Evolutionary conservation across 306 rosid species (phyloP).

Genomic region (Lathyrus aphaca): DNA sequence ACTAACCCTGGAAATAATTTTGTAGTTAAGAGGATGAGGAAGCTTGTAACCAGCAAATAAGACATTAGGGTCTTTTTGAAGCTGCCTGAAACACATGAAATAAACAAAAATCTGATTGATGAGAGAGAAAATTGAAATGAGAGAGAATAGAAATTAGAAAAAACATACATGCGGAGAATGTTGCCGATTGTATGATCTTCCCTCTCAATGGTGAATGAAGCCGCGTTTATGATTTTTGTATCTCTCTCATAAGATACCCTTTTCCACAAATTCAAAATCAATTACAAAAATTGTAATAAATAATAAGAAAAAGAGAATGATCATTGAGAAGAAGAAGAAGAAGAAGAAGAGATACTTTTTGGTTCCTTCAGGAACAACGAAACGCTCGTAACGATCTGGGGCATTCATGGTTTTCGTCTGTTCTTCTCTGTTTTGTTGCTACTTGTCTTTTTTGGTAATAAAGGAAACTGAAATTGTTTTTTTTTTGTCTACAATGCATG

Average conservation of each 20-base stretch:
- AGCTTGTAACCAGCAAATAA: no score
- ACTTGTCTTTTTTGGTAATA: no score
- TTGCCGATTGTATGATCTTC: constrained; percentile 90
- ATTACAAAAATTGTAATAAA: background rate
- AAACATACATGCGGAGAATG: constrained; percentile 59
- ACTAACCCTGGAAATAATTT: no score
- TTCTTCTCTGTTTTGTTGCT: background rate
- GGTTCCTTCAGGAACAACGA: no score
- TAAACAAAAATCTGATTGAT: background rate
- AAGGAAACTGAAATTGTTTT: no score
- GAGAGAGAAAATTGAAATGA: background rate
- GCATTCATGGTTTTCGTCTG: constrained; percentile 55
- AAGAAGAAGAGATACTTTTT: constrained; percentile 48
- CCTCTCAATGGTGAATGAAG: no score
- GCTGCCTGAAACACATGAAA: constrained; percentile 60
- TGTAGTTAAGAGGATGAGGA: no score
- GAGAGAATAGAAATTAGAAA: no score
- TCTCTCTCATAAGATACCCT: constrained; percentile 97
- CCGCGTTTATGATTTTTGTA: no score
- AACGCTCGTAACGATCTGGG: no score
- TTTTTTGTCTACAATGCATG: no score
- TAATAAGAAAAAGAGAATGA: background rate
- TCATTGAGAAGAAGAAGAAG: background rate
- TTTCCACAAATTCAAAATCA: background rate
- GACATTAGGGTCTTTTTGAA: constrained; percentile 84